These are phyloP conservation scores for Phytophthora hybrid DNA, from an alignment of 352 stramenopile species.

Conservation along the genomic window DNA sequence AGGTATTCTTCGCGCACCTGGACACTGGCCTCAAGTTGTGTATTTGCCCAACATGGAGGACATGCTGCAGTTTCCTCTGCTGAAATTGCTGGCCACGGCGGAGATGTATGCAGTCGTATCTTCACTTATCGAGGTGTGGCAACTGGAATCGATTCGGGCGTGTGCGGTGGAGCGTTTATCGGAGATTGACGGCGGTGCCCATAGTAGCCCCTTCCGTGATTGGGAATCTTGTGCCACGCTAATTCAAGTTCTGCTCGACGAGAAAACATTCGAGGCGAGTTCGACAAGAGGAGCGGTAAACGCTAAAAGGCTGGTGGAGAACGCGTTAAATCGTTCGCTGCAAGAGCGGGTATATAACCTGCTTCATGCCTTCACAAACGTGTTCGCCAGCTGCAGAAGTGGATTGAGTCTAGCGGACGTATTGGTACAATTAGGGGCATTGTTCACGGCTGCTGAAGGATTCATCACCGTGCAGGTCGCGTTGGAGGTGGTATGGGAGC, in stretches of 20 bases:
- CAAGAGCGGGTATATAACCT: constrained; percentile 56
- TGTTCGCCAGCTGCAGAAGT: constrained; percentile 34
- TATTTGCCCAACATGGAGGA: constrained; percentile 60
- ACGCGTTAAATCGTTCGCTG: constrained; percentile 43
- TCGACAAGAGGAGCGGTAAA: constrained; percentile 38
- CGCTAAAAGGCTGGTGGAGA: constrained; percentile 41
- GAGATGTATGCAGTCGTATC: constrained; percentile 49
- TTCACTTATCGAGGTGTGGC: constrained; percentile 50
- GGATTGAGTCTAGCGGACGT: constrained; percentile 49
- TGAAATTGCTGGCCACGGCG: constrained; percentile 46
- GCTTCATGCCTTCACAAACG: constrained; percentile 48
- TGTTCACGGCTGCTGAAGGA: constrained; percentile 56
- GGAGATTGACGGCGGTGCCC: constrained; percentile 19
- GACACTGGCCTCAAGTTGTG: constrained; percentile 44
- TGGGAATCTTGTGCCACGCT: constrained; percentile 47
- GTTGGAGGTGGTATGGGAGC: constrained; percentile 64
- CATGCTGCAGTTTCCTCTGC: constrained; percentile 56
- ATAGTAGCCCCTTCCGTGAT: constrained; percentile 38
- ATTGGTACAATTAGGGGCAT: constrained; percentile 50
- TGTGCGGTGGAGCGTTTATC: constrained; percentile 30
- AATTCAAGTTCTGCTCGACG: constrained; percentile 54
- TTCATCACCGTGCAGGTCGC: constrained; percentile 55
- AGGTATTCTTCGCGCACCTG: constrained; percentile 44
- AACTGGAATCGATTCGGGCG: constrained; percentile 33
- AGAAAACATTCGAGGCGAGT: constrained; percentile 42